Evolutionary conservation across 257 asterid genomes (phyloP), one percentile per base, ranked within the genome.

Genomic region (Solanum pennellii): DNA sequence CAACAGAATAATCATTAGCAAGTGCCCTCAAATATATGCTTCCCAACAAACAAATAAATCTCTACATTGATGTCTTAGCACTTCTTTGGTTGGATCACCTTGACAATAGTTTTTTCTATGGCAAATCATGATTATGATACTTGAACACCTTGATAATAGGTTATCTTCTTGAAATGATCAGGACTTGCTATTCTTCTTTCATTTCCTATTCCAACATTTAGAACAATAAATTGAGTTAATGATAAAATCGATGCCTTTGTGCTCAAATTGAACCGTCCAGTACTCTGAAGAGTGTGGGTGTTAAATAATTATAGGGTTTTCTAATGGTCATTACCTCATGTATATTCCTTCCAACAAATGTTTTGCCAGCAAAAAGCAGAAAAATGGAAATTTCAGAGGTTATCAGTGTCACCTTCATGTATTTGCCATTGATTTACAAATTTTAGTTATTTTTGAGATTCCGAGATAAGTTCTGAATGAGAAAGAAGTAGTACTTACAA

Each of bases 401-500:
- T 49, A 47, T 20, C 25, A 77, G 41, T 80, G n/a, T 52, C 66
- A 18, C 45, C 69, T 82, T 82, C 85, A 47, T 47, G 44, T 82
- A 20, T 31, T 82, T 49, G 7, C 85, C 69, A 82, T 29, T 44
- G 5, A 16, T 82, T 49, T 49, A 18, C 31, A 47, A 25, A 49
- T 10, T 5, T 49, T 82, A 49, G 85, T 49, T 79, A 45, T 27
- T 45, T 77, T 79, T 79, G 80, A 29, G 7, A 31, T 72, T 80
- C 47, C 37, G 14, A 90, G 3, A 45, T 37, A 16, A 52, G 44
- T 82, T 88, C 47, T 73, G 75, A 68, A 80, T n/a, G 72, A 41
- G 83, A 47, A 42, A 82, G 41, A 41, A 71, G 59, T 90, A 86
- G 25, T 90, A 86, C 99, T 95, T 93, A 97, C 99, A 97, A 89